Evolutionary conservation across 805 yeast genomes (phyloP).

Genomic region (Nakazawaea ambrosiae): DNA sequence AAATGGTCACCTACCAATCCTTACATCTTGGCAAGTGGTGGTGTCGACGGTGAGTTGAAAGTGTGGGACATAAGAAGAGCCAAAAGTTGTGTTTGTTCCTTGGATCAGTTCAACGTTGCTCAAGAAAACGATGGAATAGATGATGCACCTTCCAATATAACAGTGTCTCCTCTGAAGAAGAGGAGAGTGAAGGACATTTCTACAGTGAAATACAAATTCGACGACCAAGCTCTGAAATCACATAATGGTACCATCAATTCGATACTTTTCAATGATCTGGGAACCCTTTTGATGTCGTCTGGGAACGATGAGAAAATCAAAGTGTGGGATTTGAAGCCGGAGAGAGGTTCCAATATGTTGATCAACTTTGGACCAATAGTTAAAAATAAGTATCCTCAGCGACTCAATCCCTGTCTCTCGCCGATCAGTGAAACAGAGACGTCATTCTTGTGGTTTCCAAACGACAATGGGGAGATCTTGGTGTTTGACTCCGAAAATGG

Average conservation of each 20-base stretch:
- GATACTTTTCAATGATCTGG: slow-evolving; percentile 62
- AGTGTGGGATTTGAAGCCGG: slow-evolving; percentile 66
- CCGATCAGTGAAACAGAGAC: slow-evolving; percentile 44
- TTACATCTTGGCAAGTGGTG: slow-evolving; percentile 68
- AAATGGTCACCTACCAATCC: slow-evolving; percentile 70
- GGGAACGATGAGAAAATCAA: slow-evolving; percentile 79
- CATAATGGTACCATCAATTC: slow-evolving; percentile 81
- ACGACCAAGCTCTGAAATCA: slow-evolving; percentile 38
- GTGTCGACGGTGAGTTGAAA: slow-evolving; percentile 71
- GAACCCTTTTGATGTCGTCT: slow-evolving; percentile 53
- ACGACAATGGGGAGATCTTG: slow-evolving; percentile 67
- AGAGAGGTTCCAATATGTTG: slow-evolving; percentile 43
- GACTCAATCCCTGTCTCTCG: slow-evolving; percentile 47
- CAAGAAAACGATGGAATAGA: slow-evolving; percentile 14
- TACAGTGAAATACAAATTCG: slow-evolving; percentile 6
- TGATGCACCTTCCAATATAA: slow-evolving; percentile 19
- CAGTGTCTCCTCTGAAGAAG: slow-evolving; percentile 14
- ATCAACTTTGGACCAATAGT: slow-evolving; percentile 75
- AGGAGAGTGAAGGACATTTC: slow-evolving; percentile 9
- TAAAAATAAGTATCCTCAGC: slow-evolving; percentile 55
- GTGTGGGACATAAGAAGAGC: slow-evolving; percentile 83
- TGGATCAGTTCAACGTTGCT: slow-evolving; percentile 38
- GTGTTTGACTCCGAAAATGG: slow-evolving; percentile 57
- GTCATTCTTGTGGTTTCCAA: slow-evolving; percentile 61
- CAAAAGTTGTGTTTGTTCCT: slow-evolving; percentile 50